Percentiles rank a stretch among this genome's conserved stretches.
phyloP scores from a whole-genome alignment of 805 yeast genomes.

The Diddensiella caesifluorescens region DNA sequence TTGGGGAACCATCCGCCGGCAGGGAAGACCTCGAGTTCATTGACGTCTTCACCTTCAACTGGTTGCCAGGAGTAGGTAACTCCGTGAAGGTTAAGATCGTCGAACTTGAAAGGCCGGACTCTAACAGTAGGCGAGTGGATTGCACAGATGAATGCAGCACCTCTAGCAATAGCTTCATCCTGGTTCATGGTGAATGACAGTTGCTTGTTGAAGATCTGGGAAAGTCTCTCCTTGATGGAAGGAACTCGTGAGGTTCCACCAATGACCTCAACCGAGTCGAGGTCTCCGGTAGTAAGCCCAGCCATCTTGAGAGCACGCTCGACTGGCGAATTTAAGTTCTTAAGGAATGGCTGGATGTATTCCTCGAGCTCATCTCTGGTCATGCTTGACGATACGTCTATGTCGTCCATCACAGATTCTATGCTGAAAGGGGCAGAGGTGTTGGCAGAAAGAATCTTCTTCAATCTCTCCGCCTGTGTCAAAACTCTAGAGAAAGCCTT shows the following conservation, averaged over 20 bases:
- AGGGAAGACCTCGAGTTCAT: constrained; percentile 95
- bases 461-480: constrained; percentile 85
- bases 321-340: constrained; percentile 70
- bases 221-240: constrained; percentile 71
- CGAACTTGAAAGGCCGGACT: constrained; percentile 98
- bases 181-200: constrained; percentile 94
- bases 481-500: constrained; percentile 93
- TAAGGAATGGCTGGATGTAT: constrained; percentile 74
- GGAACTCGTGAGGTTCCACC: constrained; percentile 99
- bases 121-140: constrained; percentile 98
- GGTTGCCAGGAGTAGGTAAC: constrained; percentile 95
- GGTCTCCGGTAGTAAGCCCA: constrained; percentile 60
- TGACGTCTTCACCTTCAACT: constrained; percentile 83
- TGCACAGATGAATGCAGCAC: constrained; percentile 98
- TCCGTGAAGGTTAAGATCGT: constrained; percentile 86
- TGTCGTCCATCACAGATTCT: constrained; percentile 95
- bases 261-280: constrained; percentile 89
- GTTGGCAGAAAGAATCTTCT: constrained; percentile 96
- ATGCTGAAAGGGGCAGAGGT: constrained; percentile 88
- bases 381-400: constrained; percentile 86
- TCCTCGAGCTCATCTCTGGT: constrained; percentile 91
- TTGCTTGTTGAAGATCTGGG: constrained; percentile 76
- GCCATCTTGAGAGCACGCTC: constrained; percentile 79
- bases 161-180: constrained; percentile 98
- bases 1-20: constrained; percentile 88